These are phyloP conservation scores for Candida nanaspora DNA, from an alignment of 805 yeast genomes.

Conservation along the genomic window DNA sequence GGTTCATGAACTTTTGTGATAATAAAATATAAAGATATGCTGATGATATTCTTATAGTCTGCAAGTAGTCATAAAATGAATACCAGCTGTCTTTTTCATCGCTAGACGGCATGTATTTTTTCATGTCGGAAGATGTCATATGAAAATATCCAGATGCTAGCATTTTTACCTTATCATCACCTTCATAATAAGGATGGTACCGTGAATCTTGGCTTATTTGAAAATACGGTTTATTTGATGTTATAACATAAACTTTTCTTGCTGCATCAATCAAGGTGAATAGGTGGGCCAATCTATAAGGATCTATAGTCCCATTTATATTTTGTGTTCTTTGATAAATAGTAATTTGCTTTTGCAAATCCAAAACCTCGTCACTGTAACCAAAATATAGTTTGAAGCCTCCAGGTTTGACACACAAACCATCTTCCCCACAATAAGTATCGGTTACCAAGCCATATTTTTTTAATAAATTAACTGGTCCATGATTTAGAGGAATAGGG, in stretches of 20 bases:
- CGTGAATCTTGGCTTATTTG: constrained; percentile 14
- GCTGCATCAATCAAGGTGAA: constrained; percentile 17
- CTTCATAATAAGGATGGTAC: constrained; percentile 22
- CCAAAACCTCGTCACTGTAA: constrained; percentile 19
- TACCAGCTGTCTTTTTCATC: constrained; percentile 12
- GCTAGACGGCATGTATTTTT: background rate
- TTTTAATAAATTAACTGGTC: constrained; percentile 13
- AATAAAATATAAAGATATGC: constrained; percentile 28
- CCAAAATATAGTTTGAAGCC: constrained; percentile 22
- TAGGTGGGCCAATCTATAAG: constrained; percentile 9
- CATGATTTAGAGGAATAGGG: constrained; percentile 20
- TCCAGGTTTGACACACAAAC: constrained; percentile 9
- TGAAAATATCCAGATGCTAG: constrained; percentile 15
- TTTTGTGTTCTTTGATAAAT: constrained; percentile 9
- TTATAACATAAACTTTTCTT: constrained; percentile 13
- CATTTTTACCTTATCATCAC: constrained; percentile 15
- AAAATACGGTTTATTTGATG: constrained; percentile 14
- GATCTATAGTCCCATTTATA: constrained; percentile 11
- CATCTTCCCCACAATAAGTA: constrained; percentile 10
- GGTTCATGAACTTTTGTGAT: constrained; percentile 17
- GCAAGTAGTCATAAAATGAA: constrained; percentile 22
- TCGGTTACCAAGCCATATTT: constrained; percentile 20
- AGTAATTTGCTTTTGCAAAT: constrained; percentile 16
- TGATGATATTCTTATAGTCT: constrained; percentile 27
- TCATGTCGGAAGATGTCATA: constrained; percentile 10